Evolutionary conservation across 305 asterid genomes (phyloP).

Genomic region (Solanum hybrid): DNA sequence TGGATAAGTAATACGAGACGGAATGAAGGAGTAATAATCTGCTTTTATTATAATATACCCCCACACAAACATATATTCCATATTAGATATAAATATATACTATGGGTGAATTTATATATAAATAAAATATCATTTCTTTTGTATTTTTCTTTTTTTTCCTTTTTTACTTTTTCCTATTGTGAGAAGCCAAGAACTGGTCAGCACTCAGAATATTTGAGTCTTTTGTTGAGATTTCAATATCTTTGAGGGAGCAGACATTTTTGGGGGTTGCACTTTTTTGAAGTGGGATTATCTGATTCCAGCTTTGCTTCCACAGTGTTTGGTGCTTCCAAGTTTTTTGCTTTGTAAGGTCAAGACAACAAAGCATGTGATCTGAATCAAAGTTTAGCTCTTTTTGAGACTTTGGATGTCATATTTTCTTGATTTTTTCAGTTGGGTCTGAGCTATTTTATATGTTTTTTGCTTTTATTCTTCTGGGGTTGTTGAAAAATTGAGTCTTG

Average conservation of each 20-base stretch:
- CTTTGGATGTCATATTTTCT: constrained; percentile 10
- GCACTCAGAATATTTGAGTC: constrained; percentile 22
- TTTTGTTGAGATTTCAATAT: constrained; percentile 24
- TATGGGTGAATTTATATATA: neutral
- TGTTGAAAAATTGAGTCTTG: neutral
- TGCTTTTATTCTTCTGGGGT: neutral
- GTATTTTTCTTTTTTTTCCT: neutral
- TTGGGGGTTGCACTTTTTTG: constrained; percentile 18
- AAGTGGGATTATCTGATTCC: constrained; percentile 23
- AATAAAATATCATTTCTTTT: neutral
- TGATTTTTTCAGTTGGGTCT: constrained; percentile 18
- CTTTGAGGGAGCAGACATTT: constrained; percentile 26
- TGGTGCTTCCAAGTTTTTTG: constrained; percentile 6
- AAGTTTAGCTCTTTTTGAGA: constrained; percentile 1
- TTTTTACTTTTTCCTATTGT: constrained; percentile 4
- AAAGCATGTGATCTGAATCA: constrained; percentile 35
- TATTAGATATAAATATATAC: neutral
- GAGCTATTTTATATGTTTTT: constrained; percentile 10
- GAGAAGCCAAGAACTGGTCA: constrained; percentile 27
- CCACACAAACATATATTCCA: neutral
- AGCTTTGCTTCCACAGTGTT: constrained; percentile 6
- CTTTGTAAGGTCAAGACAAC: constrained; percentile 20
- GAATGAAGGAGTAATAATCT: neutral
- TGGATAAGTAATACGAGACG: neutral
- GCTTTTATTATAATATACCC: neutral